Evolutionary conservation across 768 basidiomycete genomes (phyloP).

Genomic region (Xerocomellus chrysenteron): DNA sequence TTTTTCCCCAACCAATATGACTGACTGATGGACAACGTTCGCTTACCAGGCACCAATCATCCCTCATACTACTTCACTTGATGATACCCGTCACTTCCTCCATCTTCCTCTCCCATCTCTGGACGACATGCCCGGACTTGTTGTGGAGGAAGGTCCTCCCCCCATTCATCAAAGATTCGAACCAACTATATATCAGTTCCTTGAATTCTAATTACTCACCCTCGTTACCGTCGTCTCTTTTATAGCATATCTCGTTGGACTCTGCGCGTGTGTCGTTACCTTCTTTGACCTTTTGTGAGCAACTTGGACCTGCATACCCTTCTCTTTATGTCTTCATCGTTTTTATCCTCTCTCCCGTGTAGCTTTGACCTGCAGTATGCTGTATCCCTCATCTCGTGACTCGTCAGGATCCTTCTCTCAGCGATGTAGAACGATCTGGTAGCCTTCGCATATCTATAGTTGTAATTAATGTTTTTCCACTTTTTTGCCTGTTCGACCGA

Average conservation of each 20-base stretch:
- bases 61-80: constrained; percentile 73
- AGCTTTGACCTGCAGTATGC: constrained; percentile 30
- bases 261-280: constrained; percentile 4
- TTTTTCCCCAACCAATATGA: constrained; percentile 1
- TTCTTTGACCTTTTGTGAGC: background rate
- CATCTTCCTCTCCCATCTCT: constrained; percentile 71
- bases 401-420: constrained; percentile 4
- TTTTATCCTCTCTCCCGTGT: constrained; percentile 18
- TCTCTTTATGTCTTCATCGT: background rate
- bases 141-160: constrained; percentile 58
- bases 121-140: constrained; percentile 80
- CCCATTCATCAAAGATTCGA: constrained; percentile 65
- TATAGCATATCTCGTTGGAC: constrained; percentile 28
- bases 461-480: constrained; percentile 7
- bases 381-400: constrained; percentile 26
- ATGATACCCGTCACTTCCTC: constrained; percentile 86
- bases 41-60: constrained; percentile 75
- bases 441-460: constrained; percentile 1
- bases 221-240: constrained; percentile 10
- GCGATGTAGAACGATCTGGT: constrained; percentile 1
- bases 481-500: background rate
- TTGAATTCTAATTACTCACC: constrained; percentile 59
- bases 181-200: constrained; percentile 67
- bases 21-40: constrained; percentile 1
- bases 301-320: constrained; percentile 8